Base-by-base conservation (phyloP, 2,329 filamentous ascomycete genomes). In the Ceratocystis lukuohia region DNA sequence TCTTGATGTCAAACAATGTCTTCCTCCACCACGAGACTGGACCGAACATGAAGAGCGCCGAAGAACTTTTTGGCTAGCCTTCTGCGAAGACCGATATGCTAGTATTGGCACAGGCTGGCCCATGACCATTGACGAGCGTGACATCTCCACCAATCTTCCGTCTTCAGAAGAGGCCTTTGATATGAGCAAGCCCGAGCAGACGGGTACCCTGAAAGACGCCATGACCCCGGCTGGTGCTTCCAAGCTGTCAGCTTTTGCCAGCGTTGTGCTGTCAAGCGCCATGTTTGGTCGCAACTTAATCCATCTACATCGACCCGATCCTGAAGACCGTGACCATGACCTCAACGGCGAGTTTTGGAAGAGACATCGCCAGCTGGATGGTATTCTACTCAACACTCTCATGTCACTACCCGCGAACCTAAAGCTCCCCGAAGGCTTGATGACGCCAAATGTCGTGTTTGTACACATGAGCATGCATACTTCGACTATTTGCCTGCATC, bases 31-130 rank as follows among this genome's bases (percentile, higher is more conserved):
- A 1, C 87, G 87, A 72, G 94, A 99, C 75, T 96, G 91, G 91
- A 96, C 89, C 0, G 94, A 97, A 74, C 83, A 85, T 66, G 94
- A 97, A 76, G 94, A 99, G 74, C 82, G 94, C 70, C 83, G 94
- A 64, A 83, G 94, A 70, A 96, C 91, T 0, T 97, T 97, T 71
- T 99, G 94, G 94, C 88, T 94, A 85, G 84, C 88, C 2, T 97
- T 96, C 72, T 91, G 88, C 71, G 80, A 91, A 69, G 94, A 97
- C 73, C 85, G 94, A 64, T 97, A 96, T 76, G 89, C 91, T 5
- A 96, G 91, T 72, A 94, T 96, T 66, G 94, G 94, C 44, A 97
- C 94, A 1, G 94, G 94, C 5, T 97, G 94, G 94, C 94, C 94
- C 0, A 93, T 97, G 89, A 86, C 84, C 0, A 84, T 97, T 65